Percentiles rank a stretch among this genome's conserved stretches.
phyloP scores from a whole-genome alignment of 805 yeast species.

The Candida ascalaphidarum region DNA sequence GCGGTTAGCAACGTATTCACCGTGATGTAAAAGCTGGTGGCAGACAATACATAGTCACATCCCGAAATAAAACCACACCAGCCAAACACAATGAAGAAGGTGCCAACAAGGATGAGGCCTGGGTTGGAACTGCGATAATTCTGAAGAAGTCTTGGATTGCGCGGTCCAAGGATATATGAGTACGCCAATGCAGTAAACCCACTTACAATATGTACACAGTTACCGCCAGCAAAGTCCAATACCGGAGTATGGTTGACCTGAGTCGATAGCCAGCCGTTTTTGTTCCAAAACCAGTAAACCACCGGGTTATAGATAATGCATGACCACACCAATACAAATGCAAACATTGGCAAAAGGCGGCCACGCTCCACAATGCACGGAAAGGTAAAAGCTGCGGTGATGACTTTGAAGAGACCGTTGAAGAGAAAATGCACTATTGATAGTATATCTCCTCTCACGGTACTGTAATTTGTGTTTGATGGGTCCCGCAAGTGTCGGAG shows the following conservation, averaged over 20 bases:
- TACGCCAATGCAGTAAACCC: constrained; percentile 39
- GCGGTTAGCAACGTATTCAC: constrained; percentile 26
- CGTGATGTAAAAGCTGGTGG: constrained; percentile 20
- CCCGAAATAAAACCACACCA: constrained; percentile 38
- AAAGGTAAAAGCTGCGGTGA: constrained; percentile 32
- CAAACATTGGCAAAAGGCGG: constrained; percentile 30
- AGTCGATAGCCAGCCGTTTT: constrained; percentile 33
- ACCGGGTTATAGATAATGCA: constrained; percentile 33
- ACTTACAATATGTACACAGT: constrained; percentile 34
- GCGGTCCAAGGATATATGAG: constrained; percentile 33
- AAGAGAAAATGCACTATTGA: constrained; percentile 29
- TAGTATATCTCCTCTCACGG: constrained; percentile 30
- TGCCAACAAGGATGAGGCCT: constrained; percentile 24
- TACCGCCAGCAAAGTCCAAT: constrained; percentile 38
- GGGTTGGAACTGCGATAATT: constrained; percentile 29
- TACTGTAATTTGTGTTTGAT: constrained; percentile 13
- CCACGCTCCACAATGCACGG: constrained; percentile 39
- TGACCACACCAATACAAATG: constrained; percentile 32
- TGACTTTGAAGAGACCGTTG: constrained; percentile 28
- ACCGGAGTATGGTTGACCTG: constrained; percentile 25
- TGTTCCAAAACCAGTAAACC: constrained; percentile 38
- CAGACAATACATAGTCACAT: constrained; percentile 32
- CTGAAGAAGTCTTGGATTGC: constrained; percentile 28
- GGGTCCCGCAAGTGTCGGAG: constrained; percentile 14
- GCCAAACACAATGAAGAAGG: constrained; percentile 22